phyloP scores from a whole-genome alignment of 2,329 filamentous ascomycete genomes.

The Fusarium fujikuroi region DNA sequence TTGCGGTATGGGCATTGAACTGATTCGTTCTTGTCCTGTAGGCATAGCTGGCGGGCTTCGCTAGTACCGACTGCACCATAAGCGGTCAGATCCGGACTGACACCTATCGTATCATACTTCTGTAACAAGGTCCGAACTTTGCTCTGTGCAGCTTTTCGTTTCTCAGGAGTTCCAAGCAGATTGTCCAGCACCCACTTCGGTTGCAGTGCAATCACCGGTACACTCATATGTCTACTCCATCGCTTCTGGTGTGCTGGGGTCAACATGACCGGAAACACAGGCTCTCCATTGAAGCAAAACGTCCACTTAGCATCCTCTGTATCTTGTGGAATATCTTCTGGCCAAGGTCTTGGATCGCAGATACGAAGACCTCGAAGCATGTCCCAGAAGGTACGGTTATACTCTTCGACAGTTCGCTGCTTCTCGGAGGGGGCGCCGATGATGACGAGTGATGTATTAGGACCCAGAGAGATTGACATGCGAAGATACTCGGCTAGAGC shows the following conservation, averaged over 20 bases:
- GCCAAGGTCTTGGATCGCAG: neutral
- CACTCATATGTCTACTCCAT: neutral
- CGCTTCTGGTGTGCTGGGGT: neutral
- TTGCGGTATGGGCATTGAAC: neutral
- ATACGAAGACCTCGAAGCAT: neutral
- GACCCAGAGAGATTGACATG: fast-evolving
- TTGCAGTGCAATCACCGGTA: fast-evolving
- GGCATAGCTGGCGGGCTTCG: neutral
- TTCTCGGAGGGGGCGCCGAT: neutral
- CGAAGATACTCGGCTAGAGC: neutral
- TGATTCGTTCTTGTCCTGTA: neutral
- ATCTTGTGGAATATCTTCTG: neutral
- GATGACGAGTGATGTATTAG: neutral
- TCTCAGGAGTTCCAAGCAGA: neutral
- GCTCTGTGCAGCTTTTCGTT: fast-evolving
- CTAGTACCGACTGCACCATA: neutral
- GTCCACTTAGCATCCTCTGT: neutral
- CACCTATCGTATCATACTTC: neutral
- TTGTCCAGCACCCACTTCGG: neutral
- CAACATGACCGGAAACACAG: neutral
- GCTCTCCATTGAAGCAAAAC: neutral
- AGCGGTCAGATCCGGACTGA: neutral
- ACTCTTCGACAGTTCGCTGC: neutral
- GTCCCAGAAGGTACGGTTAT: neutral
- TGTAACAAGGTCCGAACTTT: neutral